phyloP scores from a whole-genome alignment of 208 protist genomes.

The Naegleria lovaniensis region DNA sequence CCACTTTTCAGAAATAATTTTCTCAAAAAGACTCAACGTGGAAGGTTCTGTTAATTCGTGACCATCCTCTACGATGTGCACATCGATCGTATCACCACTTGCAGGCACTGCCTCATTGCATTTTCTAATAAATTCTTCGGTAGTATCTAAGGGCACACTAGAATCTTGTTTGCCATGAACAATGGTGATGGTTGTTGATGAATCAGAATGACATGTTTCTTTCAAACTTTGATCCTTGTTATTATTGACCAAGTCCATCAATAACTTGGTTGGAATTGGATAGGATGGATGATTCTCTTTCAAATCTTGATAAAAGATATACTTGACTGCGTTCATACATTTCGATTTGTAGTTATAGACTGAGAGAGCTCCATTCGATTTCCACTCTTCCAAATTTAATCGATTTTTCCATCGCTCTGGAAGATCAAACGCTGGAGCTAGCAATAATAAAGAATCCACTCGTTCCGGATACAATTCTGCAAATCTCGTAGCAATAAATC shows the following conservation, averaged over 20 bases:
- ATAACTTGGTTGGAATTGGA: background rate
- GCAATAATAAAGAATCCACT: background rate
- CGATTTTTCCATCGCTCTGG: background rate
- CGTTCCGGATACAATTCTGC: background rate
- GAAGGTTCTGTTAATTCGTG: no score
- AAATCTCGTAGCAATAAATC: background rate
- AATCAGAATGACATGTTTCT: no score
- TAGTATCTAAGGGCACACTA: no score
- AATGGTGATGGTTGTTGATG: no score
- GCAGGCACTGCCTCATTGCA: no score
- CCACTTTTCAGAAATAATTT: no score
- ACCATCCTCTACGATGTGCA: no score
- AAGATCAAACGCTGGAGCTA: background rate
- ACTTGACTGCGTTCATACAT: background rate
- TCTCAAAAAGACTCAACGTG: no score
- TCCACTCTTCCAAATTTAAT: background rate
- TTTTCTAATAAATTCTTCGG: no score
- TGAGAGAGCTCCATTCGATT: background rate
- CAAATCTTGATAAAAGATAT: background rate
- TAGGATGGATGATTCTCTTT: background rate
- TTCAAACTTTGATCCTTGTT: no score
- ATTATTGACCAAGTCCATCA: background rate
- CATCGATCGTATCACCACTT: no score
- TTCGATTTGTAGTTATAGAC: background rate
- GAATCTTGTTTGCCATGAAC: no score